Conservation (phyloP, 208 protist species). For the Polymyxa betae region DNA sequence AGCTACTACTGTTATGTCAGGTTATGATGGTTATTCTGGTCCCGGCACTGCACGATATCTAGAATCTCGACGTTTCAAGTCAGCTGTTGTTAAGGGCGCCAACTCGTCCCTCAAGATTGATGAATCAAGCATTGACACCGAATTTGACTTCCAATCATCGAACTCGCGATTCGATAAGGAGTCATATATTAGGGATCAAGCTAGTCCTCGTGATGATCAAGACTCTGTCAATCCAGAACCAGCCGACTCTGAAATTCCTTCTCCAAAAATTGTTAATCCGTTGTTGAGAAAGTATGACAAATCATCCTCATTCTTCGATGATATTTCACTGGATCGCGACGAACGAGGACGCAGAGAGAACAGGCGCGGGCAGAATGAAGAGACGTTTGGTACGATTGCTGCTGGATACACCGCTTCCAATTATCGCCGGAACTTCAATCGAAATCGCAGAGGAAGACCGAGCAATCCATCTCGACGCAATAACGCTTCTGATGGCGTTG, state of each 20-base stretch:
- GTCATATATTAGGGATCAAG: not conserved
- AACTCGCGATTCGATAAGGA: slow-evolving; percentile 44
- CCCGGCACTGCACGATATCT: too few species aligned
- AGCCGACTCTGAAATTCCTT: not conserved
- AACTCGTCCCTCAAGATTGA: too few species aligned
- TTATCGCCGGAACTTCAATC: not conserved
- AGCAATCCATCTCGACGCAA: too few species aligned
- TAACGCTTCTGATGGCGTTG: too few species aligned
- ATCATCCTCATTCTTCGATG: slow-evolving; percentile 45
- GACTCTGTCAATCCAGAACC: not conserved
- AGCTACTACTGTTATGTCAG: too few species aligned
- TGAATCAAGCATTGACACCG: not conserved
- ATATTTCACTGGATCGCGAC: slow-evolving; percentile 24
- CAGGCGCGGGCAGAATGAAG: not conserved
- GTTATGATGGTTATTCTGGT: too few species aligned
- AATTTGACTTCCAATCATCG: slow-evolving; percentile 47
- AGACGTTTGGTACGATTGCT: slow-evolving; percentile 30
- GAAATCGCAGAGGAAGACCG: not conserved
- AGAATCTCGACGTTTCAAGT: too few species aligned
- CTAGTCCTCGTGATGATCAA: not conserved
- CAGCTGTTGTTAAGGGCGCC: too few species aligned
- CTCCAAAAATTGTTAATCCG: not conserved
- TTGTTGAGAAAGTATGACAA: not conserved
- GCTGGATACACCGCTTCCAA: not conserved
- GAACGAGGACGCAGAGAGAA: not conserved